A percentile compares a stretch with the other conserved stretches of the same genome.
phyloP scores from a whole-genome alignment of 352 stramenopile species.

The Pythium dissotocum region DNA sequence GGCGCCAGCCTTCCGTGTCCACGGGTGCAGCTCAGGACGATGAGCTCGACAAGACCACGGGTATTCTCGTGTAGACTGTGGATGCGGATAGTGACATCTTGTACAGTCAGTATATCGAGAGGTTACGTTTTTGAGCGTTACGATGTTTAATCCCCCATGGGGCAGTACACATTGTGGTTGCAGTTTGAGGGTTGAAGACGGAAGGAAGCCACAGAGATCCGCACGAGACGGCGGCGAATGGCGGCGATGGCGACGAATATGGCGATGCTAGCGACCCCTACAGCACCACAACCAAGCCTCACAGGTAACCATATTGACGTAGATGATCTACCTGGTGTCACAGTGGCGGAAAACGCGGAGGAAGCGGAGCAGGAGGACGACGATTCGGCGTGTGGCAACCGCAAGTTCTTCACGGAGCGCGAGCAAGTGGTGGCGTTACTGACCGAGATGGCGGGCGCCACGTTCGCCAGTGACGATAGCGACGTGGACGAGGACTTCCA shows the following conservation, averaged over 20 bases:
- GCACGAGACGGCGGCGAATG: not conserved
- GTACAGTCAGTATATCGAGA: constrained; percentile 10
- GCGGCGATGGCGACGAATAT: not conserved
- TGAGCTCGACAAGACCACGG: constrained; percentile 24
- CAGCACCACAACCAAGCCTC: not conserved
- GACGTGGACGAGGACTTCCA: constrained; percentile 50
- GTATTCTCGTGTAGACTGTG: constrained; percentile 25
- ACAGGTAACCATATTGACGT: not conserved
- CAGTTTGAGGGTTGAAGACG: constrained; percentile 26
- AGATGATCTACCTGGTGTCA: not conserved
- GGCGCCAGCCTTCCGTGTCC: constrained; percentile 37
- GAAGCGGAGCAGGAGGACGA: constrained; percentile 19
- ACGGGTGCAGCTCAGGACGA: constrained; percentile 22
- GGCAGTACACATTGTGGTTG: constrained; percentile 6
- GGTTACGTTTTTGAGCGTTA: constrained; percentile 1
- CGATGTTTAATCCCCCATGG: constrained; percentile 2
- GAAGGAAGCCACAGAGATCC: constrained; percentile 9
- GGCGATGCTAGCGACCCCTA: not conserved
- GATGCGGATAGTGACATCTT: not conserved
- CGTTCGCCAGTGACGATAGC: constrained; percentile 40
- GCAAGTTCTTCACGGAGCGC: constrained; percentile 70
- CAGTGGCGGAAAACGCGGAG: not conserved
- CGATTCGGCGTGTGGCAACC: constrained; percentile 25
- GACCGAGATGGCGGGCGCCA: constrained; percentile 37
- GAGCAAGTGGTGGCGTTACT: constrained; percentile 47